Percentiles rank a stretch among this genome's conserved stretches.
These are phyloP conservation scores for Berberis thunbergii DNA, from an alignment of 164 flowering plant species.

Conservation along the genomic window DNA sequence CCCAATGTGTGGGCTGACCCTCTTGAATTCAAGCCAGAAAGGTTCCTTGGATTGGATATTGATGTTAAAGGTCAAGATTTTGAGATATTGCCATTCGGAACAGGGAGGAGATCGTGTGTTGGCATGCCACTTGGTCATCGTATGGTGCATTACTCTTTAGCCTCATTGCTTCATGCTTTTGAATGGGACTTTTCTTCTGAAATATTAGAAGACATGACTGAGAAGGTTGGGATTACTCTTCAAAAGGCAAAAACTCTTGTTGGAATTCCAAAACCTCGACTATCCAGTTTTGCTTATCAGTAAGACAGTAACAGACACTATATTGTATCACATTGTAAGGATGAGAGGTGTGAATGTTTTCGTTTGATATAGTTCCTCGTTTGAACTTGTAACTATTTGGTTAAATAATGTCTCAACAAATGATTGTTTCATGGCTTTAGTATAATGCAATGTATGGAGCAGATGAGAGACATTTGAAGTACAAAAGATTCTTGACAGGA, in stretches of 20 bases:
- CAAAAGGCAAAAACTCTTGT: conserved; percentile 20
- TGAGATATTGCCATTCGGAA: conserved; percentile 29
- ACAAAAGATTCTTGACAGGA: too few relatives aligned
- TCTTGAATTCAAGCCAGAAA: conserved; percentile 23
- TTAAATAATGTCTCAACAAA: too few relatives aligned
- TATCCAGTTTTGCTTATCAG: too few relatives aligned
- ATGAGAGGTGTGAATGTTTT: too few relatives aligned
- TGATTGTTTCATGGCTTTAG: too few relatives aligned
- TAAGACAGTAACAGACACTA: too few relatives aligned
- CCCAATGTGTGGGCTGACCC: conserved; percentile 25
- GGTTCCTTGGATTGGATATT: conserved; percentile 19
- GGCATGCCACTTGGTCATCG: conserved; percentile 22
- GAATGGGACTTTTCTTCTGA: conserved; percentile 21
- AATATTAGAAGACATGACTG: conserved; percentile 15
- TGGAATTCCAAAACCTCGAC: conserved; percentile 23
- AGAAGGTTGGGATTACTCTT: conserved; percentile 24
- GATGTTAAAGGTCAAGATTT: conserved; percentile 34
- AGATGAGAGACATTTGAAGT: too few relatives aligned
- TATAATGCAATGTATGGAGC: too few relatives aligned
- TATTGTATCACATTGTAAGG: too few relatives aligned
- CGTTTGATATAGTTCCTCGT: too few relatives aligned
- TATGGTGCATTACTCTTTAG: conserved; percentile 17
- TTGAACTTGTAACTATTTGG: too few relatives aligned
- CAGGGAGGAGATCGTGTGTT: conserved; percentile 29
- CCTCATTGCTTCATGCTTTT: conserved; percentile 23